phyloP scores from a whole-genome alignment of 2,329 filamentous ascomycete species.

The Fusarium globosum region DNA sequence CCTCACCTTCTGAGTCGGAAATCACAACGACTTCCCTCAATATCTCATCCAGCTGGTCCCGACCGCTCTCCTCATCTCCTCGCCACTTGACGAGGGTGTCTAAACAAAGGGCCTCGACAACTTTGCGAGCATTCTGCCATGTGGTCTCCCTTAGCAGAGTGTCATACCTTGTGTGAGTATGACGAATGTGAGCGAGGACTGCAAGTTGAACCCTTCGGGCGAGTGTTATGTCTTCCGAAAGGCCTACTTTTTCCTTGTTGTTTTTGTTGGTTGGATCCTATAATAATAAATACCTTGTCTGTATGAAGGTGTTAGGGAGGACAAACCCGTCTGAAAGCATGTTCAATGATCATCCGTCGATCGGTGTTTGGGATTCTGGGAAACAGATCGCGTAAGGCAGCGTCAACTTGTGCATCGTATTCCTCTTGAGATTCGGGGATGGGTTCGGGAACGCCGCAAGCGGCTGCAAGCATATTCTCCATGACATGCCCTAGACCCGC shows the following conservation, averaged over 20 bases:
- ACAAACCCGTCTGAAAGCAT: constrained; percentile 71
- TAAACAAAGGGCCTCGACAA: constrained; percentile 69
- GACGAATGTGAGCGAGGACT: constrained; percentile 73
- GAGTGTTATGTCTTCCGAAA: constrained; percentile 65
- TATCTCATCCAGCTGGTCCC: constrained; percentile 75
- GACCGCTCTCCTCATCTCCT: constrained; percentile 75
- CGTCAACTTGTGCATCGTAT: constrained; percentile 72
- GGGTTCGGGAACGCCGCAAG: constrained; percentile 61
- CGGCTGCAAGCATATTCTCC: constrained; percentile 29
- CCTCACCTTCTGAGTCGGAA: constrained; percentile 66
- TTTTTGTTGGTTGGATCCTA: constrained; percentile 64
- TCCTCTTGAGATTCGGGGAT: constrained; percentile 69
- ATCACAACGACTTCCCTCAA: constrained; percentile 74
- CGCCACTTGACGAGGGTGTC: constrained; percentile 78
- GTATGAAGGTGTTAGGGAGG: not conserved
- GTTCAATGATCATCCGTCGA: constrained; percentile 69
- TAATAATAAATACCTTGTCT: constrained; percentile 25
- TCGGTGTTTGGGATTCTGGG: constrained; percentile 74
- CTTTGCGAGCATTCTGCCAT: constrained; percentile 70
- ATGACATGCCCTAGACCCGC: constrained; percentile 43
- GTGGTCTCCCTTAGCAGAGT: constrained; percentile 66
- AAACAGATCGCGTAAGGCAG: constrained; percentile 71
- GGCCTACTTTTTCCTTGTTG: constrained; percentile 67
- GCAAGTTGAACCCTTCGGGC: constrained; percentile 73
- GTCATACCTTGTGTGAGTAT: constrained; percentile 75